A percentile compares a stretch with the other conserved stretches of the same genome.
phyloP scores from a whole-genome alignment of 169 alveolate genomes.

The Plasmodium gonderi region DNA sequence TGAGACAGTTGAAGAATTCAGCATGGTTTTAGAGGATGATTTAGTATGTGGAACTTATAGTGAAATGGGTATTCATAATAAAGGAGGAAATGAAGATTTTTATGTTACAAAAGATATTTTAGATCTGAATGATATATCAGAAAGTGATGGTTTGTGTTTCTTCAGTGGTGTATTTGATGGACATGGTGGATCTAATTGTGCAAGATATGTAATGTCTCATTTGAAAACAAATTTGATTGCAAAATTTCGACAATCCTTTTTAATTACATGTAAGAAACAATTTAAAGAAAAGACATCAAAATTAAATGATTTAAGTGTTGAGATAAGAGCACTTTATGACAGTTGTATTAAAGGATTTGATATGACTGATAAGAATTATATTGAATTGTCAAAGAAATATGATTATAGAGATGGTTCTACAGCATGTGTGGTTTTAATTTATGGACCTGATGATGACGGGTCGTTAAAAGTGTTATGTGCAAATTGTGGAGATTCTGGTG shows the following conservation, averaged over 20 bases:
- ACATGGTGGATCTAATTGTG: conserved; percentile 88
- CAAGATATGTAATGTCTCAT: conserved; percentile 84
- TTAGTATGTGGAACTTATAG: conserved; percentile 80
- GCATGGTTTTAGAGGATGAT: conserved; percentile 81
- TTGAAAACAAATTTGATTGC: conserved; percentile 86
- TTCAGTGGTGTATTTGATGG: conserved; percentile 88
- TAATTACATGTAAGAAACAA: conserved; percentile 74
- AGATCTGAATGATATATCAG: conserved; percentile 81
- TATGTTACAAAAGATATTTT: conserved; percentile 81
- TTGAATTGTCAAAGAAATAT: conserved; percentile 75
- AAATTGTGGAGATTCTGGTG: conserved; percentile 85
- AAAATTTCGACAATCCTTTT: conserved; percentile 81
- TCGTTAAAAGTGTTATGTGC: conserved; percentile 80
- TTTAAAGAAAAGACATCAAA: conserved; percentile 73
- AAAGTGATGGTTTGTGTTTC: conserved; percentile 85
- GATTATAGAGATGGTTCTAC: conserved; percentile 77
- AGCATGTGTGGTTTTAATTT: conserved; percentile 77
- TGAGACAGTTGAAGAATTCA: conserved; percentile 76
- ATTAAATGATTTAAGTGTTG: conserved; percentile 62
- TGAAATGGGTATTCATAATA: conserved; percentile 73
- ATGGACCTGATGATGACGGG: conserved; percentile 84
- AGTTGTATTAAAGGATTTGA: conserved; percentile 83
- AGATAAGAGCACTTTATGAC: conserved; percentile 72
- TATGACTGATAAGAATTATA: conserved; percentile 86
- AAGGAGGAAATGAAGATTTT: conserved; percentile 83